Evolutionary conservation across 2,329 filamentous ascomycete genomes (phyloP), one percentile per base, ranked within the genome.

Genomic region (Calonectria pseudoreteaudii): DNA sequence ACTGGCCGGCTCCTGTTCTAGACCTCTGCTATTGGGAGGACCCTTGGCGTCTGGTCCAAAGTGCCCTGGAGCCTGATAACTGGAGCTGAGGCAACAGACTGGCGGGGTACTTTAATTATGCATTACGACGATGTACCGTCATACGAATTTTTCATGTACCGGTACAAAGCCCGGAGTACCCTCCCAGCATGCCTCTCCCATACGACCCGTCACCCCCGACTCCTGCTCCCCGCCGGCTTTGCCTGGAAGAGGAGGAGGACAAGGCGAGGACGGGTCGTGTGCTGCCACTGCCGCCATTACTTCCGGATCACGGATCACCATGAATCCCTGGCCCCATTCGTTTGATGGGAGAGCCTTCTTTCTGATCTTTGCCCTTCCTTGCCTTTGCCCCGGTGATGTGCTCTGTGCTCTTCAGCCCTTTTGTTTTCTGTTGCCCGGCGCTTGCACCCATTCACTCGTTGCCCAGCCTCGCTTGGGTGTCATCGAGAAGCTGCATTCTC

Each of bases 71-170:
- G 60, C 67, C 52, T 74, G 60, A 74, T 74, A 72, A 73, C 72
- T 77, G 77, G 75, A 77, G 71, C 72, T 72, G 38, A 56, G 60
- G 52, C 68, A 41, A 71, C 65, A 69, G 64, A 49, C 38, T 69
- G 78, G 78, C 79, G 82, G 80, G 80, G 80, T 83, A 84, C 83
- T 81, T 85, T 71, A 67, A 75, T 77, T 72, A 78, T 75, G 79
- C 81, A 84, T 84, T 80, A 83, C 80, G 76, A 76, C 18, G 66
- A 79, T 79, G 83, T 84, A 85, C 79, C 79, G 78, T 83, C 81
- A 83, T 82, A 82, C 81, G 77, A 81, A 78, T 78, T 81, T 83
- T 79, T 60, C 70, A 80, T 70, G 80, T 84, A 83, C 78, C 70
- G 77, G 78, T 85, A 84, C 82, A 72, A 79, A 41, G 52, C 26